Evolutionary conservation across 1,139 yeast genomes (phyloP).

Genomic region (Saccharomyces uvarum): DNA sequence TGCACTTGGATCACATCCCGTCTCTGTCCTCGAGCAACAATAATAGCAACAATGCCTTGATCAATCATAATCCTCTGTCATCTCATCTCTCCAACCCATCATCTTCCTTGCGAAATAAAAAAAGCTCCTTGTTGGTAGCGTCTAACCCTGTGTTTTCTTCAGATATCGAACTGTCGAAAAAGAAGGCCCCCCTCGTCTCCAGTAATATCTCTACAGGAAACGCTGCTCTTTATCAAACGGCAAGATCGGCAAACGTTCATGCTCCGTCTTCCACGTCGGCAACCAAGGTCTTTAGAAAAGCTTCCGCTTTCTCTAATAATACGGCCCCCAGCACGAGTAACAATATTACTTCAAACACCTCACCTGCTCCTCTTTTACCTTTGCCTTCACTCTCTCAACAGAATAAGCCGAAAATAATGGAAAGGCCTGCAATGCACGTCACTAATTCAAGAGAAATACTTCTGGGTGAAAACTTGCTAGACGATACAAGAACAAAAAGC

Average conservation of each 20-base stretch:
- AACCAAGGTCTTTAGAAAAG: neutral
- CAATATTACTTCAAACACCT: neutral
- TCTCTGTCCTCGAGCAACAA: neutral
- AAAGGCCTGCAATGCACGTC: constrained; percentile 18
- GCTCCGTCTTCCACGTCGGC: neutral
- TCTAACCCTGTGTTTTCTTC: constrained; percentile 6
- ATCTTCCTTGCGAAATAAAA: constrained; percentile 21
- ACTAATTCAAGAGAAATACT: constrained; percentile 21
- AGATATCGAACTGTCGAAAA: constrained; percentile 3
- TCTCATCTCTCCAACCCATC: constrained; percentile 18
- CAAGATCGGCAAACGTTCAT: neutral
- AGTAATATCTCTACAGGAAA: neutral
- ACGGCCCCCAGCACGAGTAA: constrained; percentile 5
- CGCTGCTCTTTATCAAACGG: neutral
- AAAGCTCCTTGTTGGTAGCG: constrained; percentile 25
- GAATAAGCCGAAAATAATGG: constrained; percentile 14
- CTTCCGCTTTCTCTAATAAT: constrained; percentile 1
- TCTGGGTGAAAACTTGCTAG: constrained; percentile 10
- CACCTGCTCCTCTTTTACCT: neutral
- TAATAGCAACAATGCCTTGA: constrained; percentile 8
- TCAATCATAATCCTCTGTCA: constrained; percentile 28
- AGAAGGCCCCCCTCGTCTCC: neutral
- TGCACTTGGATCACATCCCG: neutral
- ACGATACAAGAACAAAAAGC: neutral
- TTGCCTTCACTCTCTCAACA: neutral